Conservation (phyloP, 805 yeast genomes). For the Ogataea corticis region DNA sequence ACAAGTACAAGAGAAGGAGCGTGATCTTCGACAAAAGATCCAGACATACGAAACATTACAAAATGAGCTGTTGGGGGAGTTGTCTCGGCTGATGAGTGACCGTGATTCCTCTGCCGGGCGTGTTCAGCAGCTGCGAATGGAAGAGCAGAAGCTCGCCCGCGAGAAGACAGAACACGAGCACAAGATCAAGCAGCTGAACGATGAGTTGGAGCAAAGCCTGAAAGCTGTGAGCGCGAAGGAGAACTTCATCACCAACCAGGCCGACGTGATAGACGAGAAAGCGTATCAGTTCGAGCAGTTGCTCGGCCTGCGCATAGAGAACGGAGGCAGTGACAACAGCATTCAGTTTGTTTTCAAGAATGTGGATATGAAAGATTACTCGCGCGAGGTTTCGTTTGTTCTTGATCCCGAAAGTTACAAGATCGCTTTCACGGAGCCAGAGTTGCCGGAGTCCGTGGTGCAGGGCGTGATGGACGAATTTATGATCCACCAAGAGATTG, state of each 20-base stretch:
- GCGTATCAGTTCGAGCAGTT: constrained; percentile 45
- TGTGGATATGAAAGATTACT: constrained; percentile 46
- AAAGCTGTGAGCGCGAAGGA: constrained; percentile 30
- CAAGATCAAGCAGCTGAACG: constrained; percentile 33
- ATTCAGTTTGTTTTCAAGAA: constrained; percentile 46
- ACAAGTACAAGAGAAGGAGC: constrained; percentile 23
- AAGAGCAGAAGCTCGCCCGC: constrained; percentile 35
- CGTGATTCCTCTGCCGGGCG: constrained; percentile 38
- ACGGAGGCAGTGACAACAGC: constrained; percentile 33
- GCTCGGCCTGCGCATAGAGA: constrained; percentile 49
- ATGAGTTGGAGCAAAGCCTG: constrained; percentile 24
- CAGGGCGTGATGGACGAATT: constrained; percentile 23
- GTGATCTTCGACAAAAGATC: constrained; percentile 21
- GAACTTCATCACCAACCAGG: constrained; percentile 38
- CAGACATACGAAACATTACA: constrained; percentile 17
- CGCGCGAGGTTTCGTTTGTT: constrained; percentile 44
- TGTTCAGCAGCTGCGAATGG: constrained; percentile 40
- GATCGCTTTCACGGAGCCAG: constrained; percentile 39
- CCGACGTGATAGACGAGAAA: constrained; percentile 41
- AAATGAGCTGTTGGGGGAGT: constrained; percentile 22
- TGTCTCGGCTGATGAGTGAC: constrained; percentile 23
- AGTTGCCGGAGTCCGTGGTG: constrained; percentile 25
- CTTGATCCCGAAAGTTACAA: constrained; percentile 40
- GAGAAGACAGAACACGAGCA: constrained; percentile 27
- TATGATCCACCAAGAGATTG: constrained; percentile 32